Evolutionary conservation across 164 flowering plant species (phyloP).

Genomic region (Protea cynaroides): DNA sequence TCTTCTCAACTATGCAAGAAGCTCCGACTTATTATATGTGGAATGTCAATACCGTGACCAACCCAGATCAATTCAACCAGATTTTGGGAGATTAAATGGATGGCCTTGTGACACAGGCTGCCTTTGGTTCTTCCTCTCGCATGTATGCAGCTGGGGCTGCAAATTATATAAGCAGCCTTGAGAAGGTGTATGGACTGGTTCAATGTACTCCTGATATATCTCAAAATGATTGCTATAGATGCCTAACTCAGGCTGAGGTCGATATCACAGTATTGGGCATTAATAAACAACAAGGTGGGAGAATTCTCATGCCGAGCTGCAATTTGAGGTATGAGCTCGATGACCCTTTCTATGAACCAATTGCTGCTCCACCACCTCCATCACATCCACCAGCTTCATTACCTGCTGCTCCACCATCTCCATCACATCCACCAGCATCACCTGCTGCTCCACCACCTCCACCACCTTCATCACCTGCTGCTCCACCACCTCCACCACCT

Average conservation of each 20-base stretch:
- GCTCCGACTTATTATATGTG: not conserved
- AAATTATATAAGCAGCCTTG: not conserved
- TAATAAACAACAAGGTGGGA: conserved; percentile 1
- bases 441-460: too few relatives aligned
- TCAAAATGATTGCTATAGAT: conserved; percentile 10
- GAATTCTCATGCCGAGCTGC: not conserved
- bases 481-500: too few relatives aligned
- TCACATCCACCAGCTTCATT: not conserved
- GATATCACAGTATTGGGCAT: conserved; percentile 3
- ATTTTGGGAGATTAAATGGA: not conserved
- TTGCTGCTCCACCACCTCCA: not conserved
- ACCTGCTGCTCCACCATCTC: too few relatives aligned
- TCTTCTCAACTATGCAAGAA: conserved; percentile 1
- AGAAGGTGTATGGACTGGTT: conserved; percentile 15
- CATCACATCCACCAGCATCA: too few relatives aligned
- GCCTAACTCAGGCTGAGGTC: conserved; percentile 4
- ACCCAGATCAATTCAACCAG: not conserved
- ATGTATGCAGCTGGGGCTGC: conserved; percentile 11
- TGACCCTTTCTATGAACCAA: too few relatives aligned
- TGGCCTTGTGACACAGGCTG: not conserved
- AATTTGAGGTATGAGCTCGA: not conserved
- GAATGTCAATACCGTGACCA: not conserved
- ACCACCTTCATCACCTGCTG: too few relatives aligned
- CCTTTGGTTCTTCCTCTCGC: not conserved
- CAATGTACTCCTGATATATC: conserved; percentile 33